Base-by-base conservation (phyloP, 2,329 filamentous ascomycete species). In the Bisporella sp. region DNA sequence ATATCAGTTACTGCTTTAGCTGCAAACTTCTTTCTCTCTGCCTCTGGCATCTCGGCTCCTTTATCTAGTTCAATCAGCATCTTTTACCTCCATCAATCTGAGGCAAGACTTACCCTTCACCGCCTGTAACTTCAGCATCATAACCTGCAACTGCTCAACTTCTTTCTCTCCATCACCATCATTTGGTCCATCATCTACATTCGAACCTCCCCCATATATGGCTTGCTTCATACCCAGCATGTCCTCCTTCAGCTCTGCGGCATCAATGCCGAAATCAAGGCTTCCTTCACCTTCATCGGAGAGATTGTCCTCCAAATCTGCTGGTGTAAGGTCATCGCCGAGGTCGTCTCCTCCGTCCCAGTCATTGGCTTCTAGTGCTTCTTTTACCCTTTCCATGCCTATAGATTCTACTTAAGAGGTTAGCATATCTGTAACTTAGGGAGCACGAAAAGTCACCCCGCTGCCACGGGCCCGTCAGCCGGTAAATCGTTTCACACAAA, bases 291-390 rank as follows among this genome's bases (percentile, higher is more conserved):
- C 21, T 21, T 21, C 21, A 21, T 21, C 21, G 21, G 21, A 21
- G 21, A 21, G 21, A 21, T 57, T 60, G 33, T 57, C 61, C 13
- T 63, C 60, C 7, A 57, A 56, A 6, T 56, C 59, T 8, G 61
- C 61, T 31, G 54, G 57, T 52, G 70, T 66, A 42, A 70, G 56
- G 12, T 68, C 65, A 2, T 61, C 66, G 32, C 68, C 65, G 28
- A 68, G 65, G 50, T 70, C 67, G 6, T 57, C 62, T 12, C 56
- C 63, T 2, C 40, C 40, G 29, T 70, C 72, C 83, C 83, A 87
- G 64, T 85, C 82, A 61, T 85, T 86, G 12, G 81, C 71, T 60
- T 85, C 75, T 11, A 87, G 65, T 0, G 82, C 82, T 60, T 86
- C 81, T 6, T 72, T 70, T 2, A 80, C 72, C 7, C 83, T 73